These are phyloP conservation scores for Aspergillus carbonarius DNA, from an alignment of 2,329 filamentous ascomycete species.

Conservation along the genomic window DNA sequence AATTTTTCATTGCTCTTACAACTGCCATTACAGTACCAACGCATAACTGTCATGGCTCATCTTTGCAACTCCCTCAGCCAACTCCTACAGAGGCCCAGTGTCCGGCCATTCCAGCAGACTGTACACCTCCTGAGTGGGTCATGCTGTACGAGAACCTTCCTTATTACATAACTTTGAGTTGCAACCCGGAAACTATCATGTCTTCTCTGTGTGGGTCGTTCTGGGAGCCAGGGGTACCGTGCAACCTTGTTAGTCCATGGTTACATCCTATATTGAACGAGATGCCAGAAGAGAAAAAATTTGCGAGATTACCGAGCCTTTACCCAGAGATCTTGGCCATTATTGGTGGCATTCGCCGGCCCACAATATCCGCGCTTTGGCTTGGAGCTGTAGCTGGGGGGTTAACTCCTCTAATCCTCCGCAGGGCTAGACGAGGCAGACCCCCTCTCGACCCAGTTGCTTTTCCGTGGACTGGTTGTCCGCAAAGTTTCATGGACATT, in stretches of 20 bases:
- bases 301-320: too few species aligned
- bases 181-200: slow-evolving; percentile 14
- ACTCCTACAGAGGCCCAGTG: neutral
- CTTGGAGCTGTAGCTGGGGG: slow-evolving; percentile 13
- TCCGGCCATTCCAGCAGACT: neutral
- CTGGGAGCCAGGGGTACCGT: slow-evolving; percentile 16
- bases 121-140: slow-evolving; percentile 1
- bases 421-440: neutral
- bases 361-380: slow-evolving; percentile 11
- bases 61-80: slow-evolving; percentile 13
- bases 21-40: slow-evolving; percentile 14
- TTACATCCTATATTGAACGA: slow-evolving; percentile 18
- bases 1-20: slow-evolving; percentile 16
- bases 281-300: neutral
- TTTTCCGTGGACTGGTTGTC: slow-evolving; percentile 15
- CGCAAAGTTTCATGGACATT: slow-evolving; percentile 17
- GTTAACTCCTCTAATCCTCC: slow-evolving; percentile 6
- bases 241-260: slow-evolving; percentile 20
- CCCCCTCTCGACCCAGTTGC: slow-evolving; percentile 11
- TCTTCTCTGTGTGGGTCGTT: slow-evolving; percentile 17
- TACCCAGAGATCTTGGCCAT: slow-evolving; percentile 12
- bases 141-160: slow-evolving; percentile 10
- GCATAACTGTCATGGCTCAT: slow-evolving; percentile 10
- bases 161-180: slow-evolving; percentile 20
- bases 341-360: slow-evolving; percentile 15